Conservation (phyloP, 2,329 filamentous ascomycete genomes). For the Fusarium sarcochroum region DNA sequence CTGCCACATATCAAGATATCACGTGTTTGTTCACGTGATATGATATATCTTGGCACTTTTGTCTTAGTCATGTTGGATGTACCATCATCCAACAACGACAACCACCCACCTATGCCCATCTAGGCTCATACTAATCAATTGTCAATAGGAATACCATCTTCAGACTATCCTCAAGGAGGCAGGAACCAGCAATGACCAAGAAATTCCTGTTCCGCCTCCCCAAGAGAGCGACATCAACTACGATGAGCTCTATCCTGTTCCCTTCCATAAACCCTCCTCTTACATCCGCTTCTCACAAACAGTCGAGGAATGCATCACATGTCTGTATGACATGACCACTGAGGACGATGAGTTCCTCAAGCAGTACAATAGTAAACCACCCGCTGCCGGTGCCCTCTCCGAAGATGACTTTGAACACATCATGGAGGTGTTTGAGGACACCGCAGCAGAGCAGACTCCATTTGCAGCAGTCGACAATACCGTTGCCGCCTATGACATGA, state of each 20-base stretch:
- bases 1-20: constrained; percentile 56
- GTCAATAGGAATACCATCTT: constrained; percentile 88
- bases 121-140: constrained; percentile 49
- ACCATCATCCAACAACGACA: constrained; percentile 29
- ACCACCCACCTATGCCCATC: background rate
- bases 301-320: constrained; percentile 93
- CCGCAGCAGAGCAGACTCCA: constrained; percentile 84
- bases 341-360: constrained; percentile 91
- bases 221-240: constrained; percentile 80
- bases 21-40: constrained; percentile 66
- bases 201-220: constrained; percentile 76
- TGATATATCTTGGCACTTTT: constrained; percentile 21
- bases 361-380: constrained; percentile 83
- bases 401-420: constrained; percentile 95
- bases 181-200: constrained; percentile 69
- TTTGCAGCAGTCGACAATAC: constrained; percentile 92
- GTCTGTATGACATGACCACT: constrained; percentile 93
- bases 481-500: constrained; percentile 81
- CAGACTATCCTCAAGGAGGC: constrained; percentile 80
- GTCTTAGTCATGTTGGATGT: constrained; percentile 18
- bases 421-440: constrained; percentile 95
- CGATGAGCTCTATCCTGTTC: constrained; percentile 86
- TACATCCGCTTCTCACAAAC: constrained; percentile 99
- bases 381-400: constrained; percentile 75
- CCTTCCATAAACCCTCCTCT: constrained; percentile 86